Evolutionary conservation across 2,329 filamentous ascomycete species (phyloP).

Genomic region (Diaporthe sp.): DNA sequence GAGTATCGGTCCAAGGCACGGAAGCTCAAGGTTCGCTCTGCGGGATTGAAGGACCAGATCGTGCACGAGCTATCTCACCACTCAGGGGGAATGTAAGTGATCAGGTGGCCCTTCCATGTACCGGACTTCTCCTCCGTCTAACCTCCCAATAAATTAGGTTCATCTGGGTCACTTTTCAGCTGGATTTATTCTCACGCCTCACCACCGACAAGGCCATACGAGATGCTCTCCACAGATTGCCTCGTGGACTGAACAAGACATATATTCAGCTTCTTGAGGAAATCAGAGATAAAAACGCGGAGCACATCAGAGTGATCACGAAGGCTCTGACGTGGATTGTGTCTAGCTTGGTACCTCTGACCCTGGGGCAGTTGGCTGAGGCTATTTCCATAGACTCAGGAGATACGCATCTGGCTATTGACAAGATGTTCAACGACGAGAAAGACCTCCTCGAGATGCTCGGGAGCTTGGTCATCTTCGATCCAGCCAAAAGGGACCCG

Average conservation of each 20-base stretch:
- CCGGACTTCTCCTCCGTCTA: neutral
- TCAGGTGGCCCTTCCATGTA: neutral
- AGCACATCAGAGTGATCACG: neutral
- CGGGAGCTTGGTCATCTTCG: neutral
- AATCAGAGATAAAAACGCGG: neutral
- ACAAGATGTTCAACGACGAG: neutral
- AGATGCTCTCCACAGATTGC: neutral
- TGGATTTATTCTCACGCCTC: neutral
- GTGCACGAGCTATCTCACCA: constrained; percentile 3
- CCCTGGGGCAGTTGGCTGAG: neutral
- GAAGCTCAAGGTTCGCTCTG: constrained; percentile 2
- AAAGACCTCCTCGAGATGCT: constrained; percentile 9
- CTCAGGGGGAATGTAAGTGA: neutral
- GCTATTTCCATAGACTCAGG: neutral
- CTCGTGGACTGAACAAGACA: neutral
- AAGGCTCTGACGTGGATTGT: constrained; percentile 7
- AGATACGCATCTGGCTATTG: neutral
- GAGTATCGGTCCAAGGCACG: neutral
- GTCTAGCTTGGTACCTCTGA: neutral
- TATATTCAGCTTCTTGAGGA: constrained; percentile 1
- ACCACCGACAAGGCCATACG: constrained; percentile 11
- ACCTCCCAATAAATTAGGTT: neutral
- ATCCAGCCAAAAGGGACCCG: neutral
- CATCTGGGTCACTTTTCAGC: neutral
- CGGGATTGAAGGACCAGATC: neutral